Base-by-base conservation (phyloP, 805 yeast genomes). In the Yamadazyma phyllophila region DNA sequence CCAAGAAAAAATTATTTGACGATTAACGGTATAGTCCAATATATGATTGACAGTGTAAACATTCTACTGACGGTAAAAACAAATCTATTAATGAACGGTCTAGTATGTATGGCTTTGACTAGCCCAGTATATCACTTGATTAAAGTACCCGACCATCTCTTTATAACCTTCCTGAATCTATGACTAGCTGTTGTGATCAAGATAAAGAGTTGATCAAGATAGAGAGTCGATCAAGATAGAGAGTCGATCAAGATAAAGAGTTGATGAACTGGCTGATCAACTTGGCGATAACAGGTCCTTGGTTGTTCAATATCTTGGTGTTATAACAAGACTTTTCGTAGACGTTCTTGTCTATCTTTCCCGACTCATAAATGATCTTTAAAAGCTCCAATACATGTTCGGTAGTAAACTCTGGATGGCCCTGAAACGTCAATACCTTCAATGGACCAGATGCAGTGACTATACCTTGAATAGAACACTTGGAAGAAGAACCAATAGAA, bases 331-430 rank as follows among this genome's bases (percentile, higher is more conserved):
- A 56, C 41, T 57, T 56, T 42, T 67, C 65, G 40, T 55, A 63
- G 14, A 60, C 56, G 3, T 59, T 55, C 14, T 54, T 50, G 26
- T 61, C 61, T 14, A 71, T 51, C 12, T 38, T 15, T 11, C 58
- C 56, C 14, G 40, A 41, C 12, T 56, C 47, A 41, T 41, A 46
- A 38, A 56, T 53, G 16, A 45, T 14, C 39, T 58, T 49, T 43
- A 63, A 60, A 49, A 67, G 48, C 16, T 53, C 62, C 20, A 61
- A 41, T 1, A 66, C 55, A 26, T 57, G 58, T 2, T 62, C 71
- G 0, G 67, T 66, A 20, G 66, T 58, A 57, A 87, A 90, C 60
- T 90, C 97, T 0, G 97, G 97, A 57, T 90, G 97, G 0, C 96
- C 96, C 63, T 90, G 97, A 53, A 89, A 77, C 0, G 94, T 79